Evolutionary conservation across 192 early-diverging fungal genomes (phyloP).

Genomic region (Linnemannia schmuckeri): DNA sequence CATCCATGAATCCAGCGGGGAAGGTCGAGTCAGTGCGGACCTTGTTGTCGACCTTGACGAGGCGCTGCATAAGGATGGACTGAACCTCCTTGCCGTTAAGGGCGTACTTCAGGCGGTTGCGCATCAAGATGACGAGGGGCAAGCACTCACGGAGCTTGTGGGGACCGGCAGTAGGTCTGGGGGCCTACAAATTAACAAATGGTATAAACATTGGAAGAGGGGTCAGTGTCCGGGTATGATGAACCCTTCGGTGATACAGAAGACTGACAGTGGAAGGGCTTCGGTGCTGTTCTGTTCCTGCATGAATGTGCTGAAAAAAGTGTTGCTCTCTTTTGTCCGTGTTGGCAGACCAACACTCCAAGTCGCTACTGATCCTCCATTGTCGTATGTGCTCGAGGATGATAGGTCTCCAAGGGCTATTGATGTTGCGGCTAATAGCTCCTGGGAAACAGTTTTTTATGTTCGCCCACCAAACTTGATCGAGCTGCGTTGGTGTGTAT

Average conservation of each 20-base stretch:
- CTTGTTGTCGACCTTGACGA: slow-evolving; percentile 99
- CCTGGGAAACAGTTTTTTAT: neutral
- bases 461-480: neutral
- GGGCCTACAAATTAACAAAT: slow-evolving; percentile 67
- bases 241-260: neutral
- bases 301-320: neutral
- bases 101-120: slow-evolving; percentile 99
- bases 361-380: neutral
- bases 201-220: neutral
- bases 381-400: neutral
- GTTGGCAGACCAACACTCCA: too few relatives aligned
- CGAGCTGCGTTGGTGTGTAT: neutral
- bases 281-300: neutral
- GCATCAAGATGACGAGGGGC: slow-evolving; percentile 97
- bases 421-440: neutral
- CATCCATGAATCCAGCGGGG: slow-evolving; percentile 81
- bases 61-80: slow-evolving; percentile 97
- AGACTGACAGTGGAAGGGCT: neutral
- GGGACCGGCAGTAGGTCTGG: slow-evolving; percentile 96
- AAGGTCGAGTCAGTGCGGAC: slow-evolving; percentile 79
- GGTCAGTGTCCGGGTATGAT: neutral
- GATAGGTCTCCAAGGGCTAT: neutral
- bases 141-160: slow-evolving; percentile 99
- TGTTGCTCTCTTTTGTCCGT: too few relatives aligned
- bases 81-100: slow-evolving; percentile 97